phyloP scores from a whole-genome alignment of 768 basidiomycete species.

The Boletus rufocinnamomeus region DNA sequence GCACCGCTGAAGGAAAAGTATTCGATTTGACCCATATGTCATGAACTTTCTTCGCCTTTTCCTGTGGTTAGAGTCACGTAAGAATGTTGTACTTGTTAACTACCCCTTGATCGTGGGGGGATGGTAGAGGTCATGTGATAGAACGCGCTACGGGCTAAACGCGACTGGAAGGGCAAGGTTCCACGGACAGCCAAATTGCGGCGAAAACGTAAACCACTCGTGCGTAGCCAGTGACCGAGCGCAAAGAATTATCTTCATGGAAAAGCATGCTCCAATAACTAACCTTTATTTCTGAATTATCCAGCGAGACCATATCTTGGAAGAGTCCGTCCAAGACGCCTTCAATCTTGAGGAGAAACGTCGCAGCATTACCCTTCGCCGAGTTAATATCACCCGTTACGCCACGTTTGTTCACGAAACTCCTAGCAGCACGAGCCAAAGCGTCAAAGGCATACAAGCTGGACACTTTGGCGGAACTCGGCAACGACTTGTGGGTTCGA shows the following conservation, averaged over 20 bases:
- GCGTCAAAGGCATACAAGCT: conserved; percentile 96
- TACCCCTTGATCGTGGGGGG: conserved; percentile 29
- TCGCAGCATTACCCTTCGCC: conserved; percentile 68
- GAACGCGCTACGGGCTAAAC: conserved; percentile 25
- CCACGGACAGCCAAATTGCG: conserved; percentile 2
- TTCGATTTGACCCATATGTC: conserved; percentile 95
- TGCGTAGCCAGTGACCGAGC: conserved; percentile 11
- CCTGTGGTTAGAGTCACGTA: conserved; percentile 57
- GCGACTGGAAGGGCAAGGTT: conserved; percentile 8
- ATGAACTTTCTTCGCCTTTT: conserved; percentile 95
- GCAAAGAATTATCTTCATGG: not conserved
- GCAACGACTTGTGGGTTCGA: conserved; percentile 81
- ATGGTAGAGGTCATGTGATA: conserved; percentile 32
- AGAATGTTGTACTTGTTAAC: conserved; percentile 43
- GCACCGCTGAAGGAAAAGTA: conserved; percentile 81
- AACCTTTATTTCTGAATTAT: conserved; percentile 80
- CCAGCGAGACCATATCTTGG: conserved; percentile 73
- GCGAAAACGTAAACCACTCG: conserved; percentile 10
- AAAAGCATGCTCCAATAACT: conserved; percentile 42
- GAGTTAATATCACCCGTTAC: conserved; percentile 56
- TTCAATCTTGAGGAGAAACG: conserved; percentile 87
- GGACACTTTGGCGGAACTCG: conserved; percentile 68
- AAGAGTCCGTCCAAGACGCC: conserved; percentile 89
- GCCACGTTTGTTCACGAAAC: conserved; percentile 64
- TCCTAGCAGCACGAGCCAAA: conserved; percentile 79